Evolutionary conservation across 2,329 filamentous ascomycete genomes (phyloP), one percentile per base, ranked within the genome.

Genomic region (Aspergillus tanneri): DNA sequence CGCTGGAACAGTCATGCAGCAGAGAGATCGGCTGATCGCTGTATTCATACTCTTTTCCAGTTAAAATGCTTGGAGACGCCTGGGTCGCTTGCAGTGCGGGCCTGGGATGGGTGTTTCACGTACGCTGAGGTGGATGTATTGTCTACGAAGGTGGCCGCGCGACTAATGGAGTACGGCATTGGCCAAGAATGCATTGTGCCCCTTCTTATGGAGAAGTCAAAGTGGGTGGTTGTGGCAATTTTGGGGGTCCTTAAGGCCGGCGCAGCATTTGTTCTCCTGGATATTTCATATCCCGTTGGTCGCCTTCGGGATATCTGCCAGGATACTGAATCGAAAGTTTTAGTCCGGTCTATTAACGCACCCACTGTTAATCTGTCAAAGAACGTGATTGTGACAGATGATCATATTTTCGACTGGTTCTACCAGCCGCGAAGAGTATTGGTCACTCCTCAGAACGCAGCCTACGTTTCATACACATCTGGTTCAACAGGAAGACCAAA

Each of bases 401-500:
- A 44, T 4, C 12, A n/a, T n/a, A 25, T 25, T 47, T 8, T 28
- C 47, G 4, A 27, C 46, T 9, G 44, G 44, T 23, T 30, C 34
- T 14, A 24, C 34, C 28, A 46, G 47, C 34, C 27, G 46, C 24
- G 6, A 25, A 25, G 6, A 6, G 24, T 25, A 25, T 25, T 11
- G 47, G 42, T n/a, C 18, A 4, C 4, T 43, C 41, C 37, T n/a
- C 21, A 18, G 25, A 25, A 43, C 27, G 30, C 39, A 19, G 37
- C 37, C 3, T 52, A 52, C 16, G 27, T 46, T 3, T 30, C 46
- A 3, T 95, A 93, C 66, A 88, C 84, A 43, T 88, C 84, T 7
- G 90, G 90, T 7, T 95, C 90, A 0, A 95, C 90, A 0, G 90
- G 90, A 1, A 73, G 88, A 42, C 89, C 90, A 1, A 95, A 95